Evolutionary conservation across 192 early-diverging fungal genomes (phyloP), one percentile per base, ranked within the genome.

Genomic region (Umbelopsis sp.): DNA sequence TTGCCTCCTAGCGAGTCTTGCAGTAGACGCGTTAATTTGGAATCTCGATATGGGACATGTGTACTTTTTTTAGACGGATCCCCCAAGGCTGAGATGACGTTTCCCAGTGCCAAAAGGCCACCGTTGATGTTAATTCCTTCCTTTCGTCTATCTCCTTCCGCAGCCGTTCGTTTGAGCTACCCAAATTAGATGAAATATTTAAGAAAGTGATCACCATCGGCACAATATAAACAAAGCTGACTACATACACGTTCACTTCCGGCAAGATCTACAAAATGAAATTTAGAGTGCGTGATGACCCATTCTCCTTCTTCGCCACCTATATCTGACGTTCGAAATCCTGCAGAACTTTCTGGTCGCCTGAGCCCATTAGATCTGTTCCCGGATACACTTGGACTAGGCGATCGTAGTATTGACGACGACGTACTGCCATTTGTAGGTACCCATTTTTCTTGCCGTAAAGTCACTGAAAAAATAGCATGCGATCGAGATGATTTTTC

Each of bases 211-310:
- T 52, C 68, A 66, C 22, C 20, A 68, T 48, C 33, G 20, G 2
- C 0, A 20, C 22, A 70, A 69, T 55, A 53, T 53, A 53, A 51
- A 51, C 27, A 70, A 70, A 21, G 33, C 20, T 35, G 37, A 45
- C 35, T 6, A 79, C 50, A 70, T 80, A 84, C 82, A 41, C 93
- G 79, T 81, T 99, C 98, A 51, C 93, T 95, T 33, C 98, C 98
- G 21, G 98, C 98, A 79, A 99, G 81, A 83, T 99, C 98, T 15
- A 99, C 98, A 86, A 99, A 99, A 76, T 97, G 94, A 67, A 99
- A 95, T 80, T 98, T 99, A 35, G 93, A 95, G 6, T 83, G 84
- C 15, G 93, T 76, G 4, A 83, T 80, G 16, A 91, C 72, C 75
- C 84, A 83, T 58, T 89, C 88, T 10, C 81, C 88, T 25, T 84